A percentile compares a stretch with the other conserved stretches of the same genome.
Conservation (phyloP, 352 stramenopile species). For the Phytophthora vignae region DNA sequence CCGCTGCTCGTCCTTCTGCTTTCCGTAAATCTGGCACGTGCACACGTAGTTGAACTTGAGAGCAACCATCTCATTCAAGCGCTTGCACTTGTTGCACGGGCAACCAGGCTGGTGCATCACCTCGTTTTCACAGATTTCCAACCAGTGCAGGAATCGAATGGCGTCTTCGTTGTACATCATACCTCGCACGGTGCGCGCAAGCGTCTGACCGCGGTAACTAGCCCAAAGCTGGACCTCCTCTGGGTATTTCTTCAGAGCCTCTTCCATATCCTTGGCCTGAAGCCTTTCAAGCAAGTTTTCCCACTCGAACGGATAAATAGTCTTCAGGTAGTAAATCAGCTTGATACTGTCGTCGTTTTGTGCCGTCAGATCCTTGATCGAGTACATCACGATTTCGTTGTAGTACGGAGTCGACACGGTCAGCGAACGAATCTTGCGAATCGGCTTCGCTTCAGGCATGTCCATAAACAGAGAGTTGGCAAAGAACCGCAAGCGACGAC, state of each 20-base stretch:
- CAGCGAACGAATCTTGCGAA: slow-evolving; percentile 88
- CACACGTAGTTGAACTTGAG: slow-evolving; percentile 92
- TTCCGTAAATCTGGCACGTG: slow-evolving; percentile 90
- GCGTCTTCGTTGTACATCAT: slow-evolving; percentile 93
- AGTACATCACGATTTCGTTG: slow-evolving; percentile 92
- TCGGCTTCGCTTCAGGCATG: slow-evolving; percentile 86
- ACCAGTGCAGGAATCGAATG: slow-evolving; percentile 87
- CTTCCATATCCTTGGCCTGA: slow-evolving; percentile 82
- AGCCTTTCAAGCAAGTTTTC: slow-evolving; percentile 86
- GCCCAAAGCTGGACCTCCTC: slow-evolving; percentile 88
- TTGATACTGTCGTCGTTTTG: slow-evolving; percentile 95
- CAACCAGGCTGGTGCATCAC: slow-evolving; percentile 83
- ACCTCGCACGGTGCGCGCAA: slow-evolving; percentile 81
- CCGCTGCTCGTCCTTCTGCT: slow-evolving; percentile 86
- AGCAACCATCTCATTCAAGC: slow-evolving; percentile 83
- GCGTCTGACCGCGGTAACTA: slow-evolving; percentile 86
- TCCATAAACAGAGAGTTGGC: slow-evolving; percentile 92
- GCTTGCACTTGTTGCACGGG: slow-evolving; percentile 88
- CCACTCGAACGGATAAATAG: slow-evolving; percentile 90
- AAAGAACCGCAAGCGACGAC: slow-evolving; percentile 88
- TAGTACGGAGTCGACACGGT: slow-evolving; percentile 91
- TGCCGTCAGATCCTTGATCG: slow-evolving; percentile 86
- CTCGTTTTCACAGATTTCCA: slow-evolving; percentile 91
- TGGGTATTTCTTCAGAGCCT: slow-evolving; percentile 83
- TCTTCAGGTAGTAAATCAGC: slow-evolving; percentile 96